Evolutionary conservation across 208 protist species (phyloP).

Genomic region (Zelonia costaricensis): DNA sequence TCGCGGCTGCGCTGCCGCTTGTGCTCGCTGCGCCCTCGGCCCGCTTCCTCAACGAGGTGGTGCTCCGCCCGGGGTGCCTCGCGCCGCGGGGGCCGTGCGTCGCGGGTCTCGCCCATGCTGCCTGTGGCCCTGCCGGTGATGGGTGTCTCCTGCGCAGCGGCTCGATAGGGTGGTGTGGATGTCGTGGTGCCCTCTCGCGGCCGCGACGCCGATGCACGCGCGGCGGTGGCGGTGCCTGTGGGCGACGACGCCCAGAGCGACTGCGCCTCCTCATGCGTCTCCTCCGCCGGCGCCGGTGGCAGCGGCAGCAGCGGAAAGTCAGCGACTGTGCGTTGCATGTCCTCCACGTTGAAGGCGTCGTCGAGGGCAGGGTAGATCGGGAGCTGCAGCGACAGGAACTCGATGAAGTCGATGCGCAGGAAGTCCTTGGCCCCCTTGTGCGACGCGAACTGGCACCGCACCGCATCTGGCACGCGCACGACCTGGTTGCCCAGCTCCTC

Average conservation of each 20-base stretch:
- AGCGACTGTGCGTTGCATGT: slow-evolving; percentile 10
- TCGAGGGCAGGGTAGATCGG: slow-evolving; percentile 27
- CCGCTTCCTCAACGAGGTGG: no score
- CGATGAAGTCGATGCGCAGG: slow-evolving; percentile 31
- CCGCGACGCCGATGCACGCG: neutral
- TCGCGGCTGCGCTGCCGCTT: no score
- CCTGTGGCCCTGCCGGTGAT: no score
- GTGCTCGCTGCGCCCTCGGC: no score
- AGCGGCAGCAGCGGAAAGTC: slow-evolving; percentile 5
- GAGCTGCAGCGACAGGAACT: slow-evolving; percentile 25
- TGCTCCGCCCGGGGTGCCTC: no score
- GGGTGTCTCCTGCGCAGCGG: no score
- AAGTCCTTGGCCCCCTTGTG: slow-evolving; percentile 40
- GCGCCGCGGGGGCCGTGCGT: no score
- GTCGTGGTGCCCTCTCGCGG: no score
- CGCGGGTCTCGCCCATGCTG: no score
- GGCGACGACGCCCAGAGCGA: slow-evolving; percentile 16
- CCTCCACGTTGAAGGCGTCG: neutral
- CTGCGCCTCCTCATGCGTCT: slow-evolving; percentile 1
- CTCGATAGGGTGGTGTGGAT: no score
- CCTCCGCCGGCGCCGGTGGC: neutral
- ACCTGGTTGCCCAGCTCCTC: slow-evolving; percentile 24
- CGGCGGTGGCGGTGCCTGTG: neutral
- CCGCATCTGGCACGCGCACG: slow-evolving; percentile 20
- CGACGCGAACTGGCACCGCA: slow-evolving; percentile 34